Percentiles rank a stretch among this genome's conserved stretches.
Conservation (phyloP, 169 alveolate species). For the Ichthyophthirius multifiliis region DNA sequence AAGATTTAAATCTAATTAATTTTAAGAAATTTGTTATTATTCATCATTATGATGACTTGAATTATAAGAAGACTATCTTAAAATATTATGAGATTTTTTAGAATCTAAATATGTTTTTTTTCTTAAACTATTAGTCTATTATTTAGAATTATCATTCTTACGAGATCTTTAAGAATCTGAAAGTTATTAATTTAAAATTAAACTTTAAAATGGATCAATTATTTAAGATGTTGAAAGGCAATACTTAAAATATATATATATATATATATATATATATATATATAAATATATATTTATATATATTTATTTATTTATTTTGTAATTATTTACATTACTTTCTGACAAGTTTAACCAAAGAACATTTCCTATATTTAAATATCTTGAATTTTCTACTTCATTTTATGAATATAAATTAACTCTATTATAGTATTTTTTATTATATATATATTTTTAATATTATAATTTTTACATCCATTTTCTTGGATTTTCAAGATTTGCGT, state of each 20-base stretch:
- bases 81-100: no score
- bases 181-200: background rate
- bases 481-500: background rate
- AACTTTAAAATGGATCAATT: background rate
- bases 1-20: no score
- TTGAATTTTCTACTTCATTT: background rate
- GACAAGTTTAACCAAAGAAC: conserved; percentile 6
- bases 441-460: no score
- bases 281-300: no score
- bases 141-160: no score
- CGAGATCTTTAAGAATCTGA: no score
- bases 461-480: background rate
- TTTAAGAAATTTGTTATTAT: no score
- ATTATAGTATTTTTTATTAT: background rate
- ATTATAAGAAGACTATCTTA: no score
- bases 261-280: background rate
- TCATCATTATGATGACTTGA: no score
- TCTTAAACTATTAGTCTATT: no score
- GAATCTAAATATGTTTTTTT: no score
- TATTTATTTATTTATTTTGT: no score
- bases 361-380: conserved; percentile 1
- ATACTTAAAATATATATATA: background rate
- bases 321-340: background rate
- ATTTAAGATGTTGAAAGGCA: background rate
- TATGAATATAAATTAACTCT: background rate